phyloP scores from a whole-genome alignment of 2,329 filamentous ascomycete species.

The Trichoderma sp. region DNA sequence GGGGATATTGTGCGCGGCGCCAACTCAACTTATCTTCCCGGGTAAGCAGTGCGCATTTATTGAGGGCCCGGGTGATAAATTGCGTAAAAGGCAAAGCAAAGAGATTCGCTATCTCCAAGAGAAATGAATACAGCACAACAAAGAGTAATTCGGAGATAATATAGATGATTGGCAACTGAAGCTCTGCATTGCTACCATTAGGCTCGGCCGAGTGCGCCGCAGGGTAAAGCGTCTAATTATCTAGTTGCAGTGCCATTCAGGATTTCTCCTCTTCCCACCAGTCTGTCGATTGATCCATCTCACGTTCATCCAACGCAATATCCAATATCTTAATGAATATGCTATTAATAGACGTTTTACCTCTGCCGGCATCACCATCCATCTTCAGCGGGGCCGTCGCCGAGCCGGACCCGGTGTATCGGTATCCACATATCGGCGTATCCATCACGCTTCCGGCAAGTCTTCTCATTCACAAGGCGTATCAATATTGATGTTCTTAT shows the following conservation, averaged over 20 bases:
- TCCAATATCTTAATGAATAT: neutral
- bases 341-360: neutral
- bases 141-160: neutral
- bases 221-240: neutral
- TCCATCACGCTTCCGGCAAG: neutral
- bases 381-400: neutral
- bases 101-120: neutral
- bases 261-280: neutral
- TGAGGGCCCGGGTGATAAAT: neutral
- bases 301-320: neutral
- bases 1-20: neutral
- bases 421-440: slow-evolving; percentile 9
- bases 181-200: neutral
- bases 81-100: neutral
- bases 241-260: neutral
- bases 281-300: neutral
- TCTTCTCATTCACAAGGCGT: neutral
- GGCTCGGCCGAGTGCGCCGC: neutral
- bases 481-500: neutral
- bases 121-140: rapidly evolving
- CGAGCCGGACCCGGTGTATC: neutral
- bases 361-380: neutral
- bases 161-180: neutral
- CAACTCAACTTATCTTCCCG: neutral
- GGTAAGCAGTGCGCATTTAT: neutral